A percentile compares a stretch with the other conserved stretches of the same genome.
Conservation (phyloP, 2,329 filamentous ascomycete species). For the Fusarium austroafricanum region DNA sequence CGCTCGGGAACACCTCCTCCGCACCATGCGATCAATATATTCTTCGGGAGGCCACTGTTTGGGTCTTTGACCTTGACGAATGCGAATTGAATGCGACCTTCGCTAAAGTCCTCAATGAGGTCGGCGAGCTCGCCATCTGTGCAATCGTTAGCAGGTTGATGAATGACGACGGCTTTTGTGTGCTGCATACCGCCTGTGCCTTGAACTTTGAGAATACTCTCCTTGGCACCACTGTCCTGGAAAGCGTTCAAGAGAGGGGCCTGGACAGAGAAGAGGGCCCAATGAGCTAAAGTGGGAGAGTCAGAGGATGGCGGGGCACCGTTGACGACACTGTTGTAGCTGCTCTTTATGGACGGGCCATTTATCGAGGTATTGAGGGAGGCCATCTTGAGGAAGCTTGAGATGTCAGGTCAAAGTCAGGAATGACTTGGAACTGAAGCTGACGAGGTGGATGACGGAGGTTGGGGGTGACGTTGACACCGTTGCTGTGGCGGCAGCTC, state of each 20-base stretch:
- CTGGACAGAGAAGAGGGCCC: constrained; percentile 94
- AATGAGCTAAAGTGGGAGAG: constrained; percentile 88
- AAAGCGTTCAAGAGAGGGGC: constrained; percentile 94
- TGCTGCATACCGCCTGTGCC: constrained; percentile 78
- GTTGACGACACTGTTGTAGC: constrained; percentile 72
- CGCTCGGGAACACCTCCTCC: constrained; percentile 97
- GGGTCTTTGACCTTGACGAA: constrained; percentile 97
- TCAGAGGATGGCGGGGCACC: constrained; percentile 62
- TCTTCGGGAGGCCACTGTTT: constrained; percentile 89
- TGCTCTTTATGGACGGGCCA: constrained; percentile 86
- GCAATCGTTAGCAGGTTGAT: constrained; percentile 33
- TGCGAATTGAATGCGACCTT: constrained; percentile 95
- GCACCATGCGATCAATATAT: constrained; percentile 94
- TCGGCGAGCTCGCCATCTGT: constrained; percentile 91
- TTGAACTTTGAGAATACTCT: constrained; percentile 96
- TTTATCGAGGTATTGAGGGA: constrained; percentile 84
- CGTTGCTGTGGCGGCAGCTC: constrained; percentile 48
- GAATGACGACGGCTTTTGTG: not conserved
- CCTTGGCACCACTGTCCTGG: constrained; percentile 85
- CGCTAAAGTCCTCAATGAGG: constrained; percentile 94
- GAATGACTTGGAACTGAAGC: constrained; percentile 33
- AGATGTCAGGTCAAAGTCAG: constrained; percentile 29
- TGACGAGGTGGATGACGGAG: constrained; percentile 41
- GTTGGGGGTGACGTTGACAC: constrained; percentile 46
- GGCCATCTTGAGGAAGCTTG: constrained; percentile 68